Conservation (phyloP, 2,329 filamentous ascomycete species). For the Exophiala sp. region DNA sequence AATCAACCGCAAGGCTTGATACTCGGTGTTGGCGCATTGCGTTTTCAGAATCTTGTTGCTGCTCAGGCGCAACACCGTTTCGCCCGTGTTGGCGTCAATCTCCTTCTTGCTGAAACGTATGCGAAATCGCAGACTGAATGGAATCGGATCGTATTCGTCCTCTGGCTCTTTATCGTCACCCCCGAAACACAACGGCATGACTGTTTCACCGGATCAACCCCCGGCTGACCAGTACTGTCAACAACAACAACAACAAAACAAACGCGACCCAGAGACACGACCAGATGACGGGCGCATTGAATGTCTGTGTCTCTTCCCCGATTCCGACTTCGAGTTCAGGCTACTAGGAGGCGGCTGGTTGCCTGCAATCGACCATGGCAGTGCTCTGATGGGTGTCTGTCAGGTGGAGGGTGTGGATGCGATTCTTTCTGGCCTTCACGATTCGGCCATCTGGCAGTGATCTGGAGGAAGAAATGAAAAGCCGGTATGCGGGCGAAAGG, state of each 20-base stretch:
- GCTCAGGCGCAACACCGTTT: constrained; percentile 23
- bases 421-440: constrained; percentile 1
- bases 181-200: constrained; percentile 24
- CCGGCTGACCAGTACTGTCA: too few species aligned
- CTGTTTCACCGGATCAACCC: constrained; percentile 5
- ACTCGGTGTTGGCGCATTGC: constrained; percentile 27
- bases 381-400: background rate
- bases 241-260: background rate
- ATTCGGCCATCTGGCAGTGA: constrained; percentile 16
- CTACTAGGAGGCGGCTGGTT: background rate
- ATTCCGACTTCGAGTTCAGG: background rate
- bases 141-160: constrained; percentile 27
- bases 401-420: background rate
- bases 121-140: constrained; percentile 25
- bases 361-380: constrained; percentile 11
- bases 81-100: constrained; percentile 22
- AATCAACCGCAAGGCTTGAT: constrained; percentile 27
- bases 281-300: constrained; percentile 10
- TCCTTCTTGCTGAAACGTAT: constrained; percentile 27
- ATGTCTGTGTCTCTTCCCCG: background rate
- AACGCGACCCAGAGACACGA: background rate
- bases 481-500: constrained; percentile 13
- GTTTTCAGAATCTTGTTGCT: constrained; percentile 26
- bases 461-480: constrained; percentile 14
- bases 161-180: constrained; percentile 23